These are phyloP conservation scores for Globisporangium cystogenes DNA, from an alignment of 352 stramenopile species.

Conservation along the genomic window DNA sequence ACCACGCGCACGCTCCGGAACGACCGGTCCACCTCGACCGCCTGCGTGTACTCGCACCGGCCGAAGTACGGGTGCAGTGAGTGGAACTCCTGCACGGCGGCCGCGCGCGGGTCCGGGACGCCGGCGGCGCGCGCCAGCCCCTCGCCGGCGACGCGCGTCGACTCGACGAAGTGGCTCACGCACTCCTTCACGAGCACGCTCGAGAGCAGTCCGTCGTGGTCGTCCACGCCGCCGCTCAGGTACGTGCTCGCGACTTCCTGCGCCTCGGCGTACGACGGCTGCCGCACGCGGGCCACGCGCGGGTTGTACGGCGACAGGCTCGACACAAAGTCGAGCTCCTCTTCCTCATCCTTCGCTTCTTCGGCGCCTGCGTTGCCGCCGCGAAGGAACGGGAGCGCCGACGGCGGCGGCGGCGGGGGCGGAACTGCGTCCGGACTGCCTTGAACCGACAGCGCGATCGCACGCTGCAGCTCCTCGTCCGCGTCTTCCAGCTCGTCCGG, in stretches of 20 bases:
- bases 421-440: not conserved
- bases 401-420: not conserved
- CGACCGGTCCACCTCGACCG: slow-evolving; percentile 39
- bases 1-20: slow-evolving; percentile 67
- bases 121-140: slow-evolving; percentile 13
- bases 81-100: slow-evolving; percentile 48
- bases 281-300: slow-evolving; percentile 18
- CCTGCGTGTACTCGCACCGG: slow-evolving; percentile 70
- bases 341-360: slow-evolving; percentile 34
- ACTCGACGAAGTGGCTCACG: slow-evolving; percentile 80
- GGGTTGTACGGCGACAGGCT: not conserved
- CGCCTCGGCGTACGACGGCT: slow-evolving; percentile 56
- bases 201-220: slow-evolving; percentile 57
- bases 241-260: slow-evolving; percentile 56
- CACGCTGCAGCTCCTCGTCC: slow-evolving; percentile 12
- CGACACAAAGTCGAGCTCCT: slow-evolving; percentile 1
- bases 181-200: slow-evolving; percentile 82
- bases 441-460: slow-evolving; percentile 14
- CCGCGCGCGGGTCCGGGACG: slow-evolving; percentile 7
- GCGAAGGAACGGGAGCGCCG: not conserved
- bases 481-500: slow-evolving; percentile 5
- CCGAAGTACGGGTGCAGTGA: slow-evolving; percentile 85
- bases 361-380: too few relatives aligned
- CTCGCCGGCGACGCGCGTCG: slow-evolving; percentile 63
- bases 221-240: slow-evolving; percentile 37